phyloP scores from a whole-genome alignment of 805 yeast species.

The Groenewaldozyma salmanticensis region DNA sequence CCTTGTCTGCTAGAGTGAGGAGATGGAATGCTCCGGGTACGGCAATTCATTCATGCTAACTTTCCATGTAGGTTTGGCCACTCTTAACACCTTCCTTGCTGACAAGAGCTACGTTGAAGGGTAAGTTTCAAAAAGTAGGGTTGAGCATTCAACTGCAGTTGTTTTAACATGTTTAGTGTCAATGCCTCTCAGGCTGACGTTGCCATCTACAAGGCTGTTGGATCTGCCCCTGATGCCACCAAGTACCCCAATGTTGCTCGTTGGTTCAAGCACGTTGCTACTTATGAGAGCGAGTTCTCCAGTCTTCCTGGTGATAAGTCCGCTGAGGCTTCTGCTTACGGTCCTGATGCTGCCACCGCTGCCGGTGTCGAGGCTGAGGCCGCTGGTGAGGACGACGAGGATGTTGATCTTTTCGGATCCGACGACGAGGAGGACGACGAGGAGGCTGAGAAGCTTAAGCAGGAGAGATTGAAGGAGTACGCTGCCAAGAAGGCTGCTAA shows the following conservation, averaged over 20 bases:
- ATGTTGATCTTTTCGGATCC: constrained; percentile 90
- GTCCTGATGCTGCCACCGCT: constrained; percentile 40
- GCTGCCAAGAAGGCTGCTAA: constrained; percentile 94
- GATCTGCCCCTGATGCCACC: constrained; percentile 39
- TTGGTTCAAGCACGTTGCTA: constrained; percentile 98
- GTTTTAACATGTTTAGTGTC: constrained; percentile 2
- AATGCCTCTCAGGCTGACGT: constrained; percentile 91
- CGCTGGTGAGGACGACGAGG: constrained; percentile 80
- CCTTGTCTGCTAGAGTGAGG: not conserved
- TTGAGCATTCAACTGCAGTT: not conserved
- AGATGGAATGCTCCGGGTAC: not conserved
- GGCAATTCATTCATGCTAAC: not conserved
- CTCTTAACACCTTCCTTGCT: constrained; percentile 78
- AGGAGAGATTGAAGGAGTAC: constrained; percentile 96
- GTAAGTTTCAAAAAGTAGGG: constrained; percentile 43
- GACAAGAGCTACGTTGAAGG: constrained; percentile 94
- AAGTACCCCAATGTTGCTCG: constrained; percentile 93
- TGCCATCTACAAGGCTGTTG: constrained; percentile 79
- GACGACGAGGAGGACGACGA: constrained; percentile 92
- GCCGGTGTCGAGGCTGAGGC: constrained; percentile 51
- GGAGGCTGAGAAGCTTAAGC: constrained; percentile 95
- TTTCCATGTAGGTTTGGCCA: constrained; percentile 36
- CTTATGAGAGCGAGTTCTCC: constrained; percentile 79
- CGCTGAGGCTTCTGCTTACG: constrained; percentile 25
- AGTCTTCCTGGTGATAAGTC: constrained; percentile 60